Base-by-base conservation (phyloP, 768 basidiomycete genomes). In the Russula griseocarnosa region DNA sequence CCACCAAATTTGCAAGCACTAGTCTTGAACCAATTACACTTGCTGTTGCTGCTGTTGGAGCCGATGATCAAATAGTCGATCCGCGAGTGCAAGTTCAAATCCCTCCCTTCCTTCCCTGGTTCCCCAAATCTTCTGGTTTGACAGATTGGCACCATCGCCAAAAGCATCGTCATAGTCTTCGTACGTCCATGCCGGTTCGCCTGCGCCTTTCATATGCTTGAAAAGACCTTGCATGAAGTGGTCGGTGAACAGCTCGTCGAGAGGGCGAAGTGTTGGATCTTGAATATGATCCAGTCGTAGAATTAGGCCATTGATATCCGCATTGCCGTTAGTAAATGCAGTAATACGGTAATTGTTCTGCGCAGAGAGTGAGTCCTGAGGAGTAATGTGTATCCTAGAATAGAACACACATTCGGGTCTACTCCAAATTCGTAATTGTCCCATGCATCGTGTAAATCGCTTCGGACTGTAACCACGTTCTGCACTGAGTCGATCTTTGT, bases 371-470 rank as follows among this genome's bases (percentile, higher is more conserved):
- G 3, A n/a, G 30, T 32, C 28, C 7, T 24, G 22, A 49, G n/a
- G 26, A 20, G 16, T 5, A 26, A 24, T 26, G 55, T 40, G n/a
- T 18, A 13, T 30, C 14, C 16, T 14, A 16, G 13, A 34, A 49
- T 32, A 18, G n/a, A n/a, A 42, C 55, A 24, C 16, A 62, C 61
- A 6, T 51, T 47, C 4, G 61, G 55, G 20, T 62, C 53, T 13
- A 62, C 55, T 1, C 61, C 61, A 11, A 44, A n/a, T 8, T 62
- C 49, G 1, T 57, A 62, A n/a, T 62, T 57, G 38, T 52, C 61
- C 49, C 55, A 62, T 34, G 55, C 61, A 1, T 36, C 9, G 24
- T n/a, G 47, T 28, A 51, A 16, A 57, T 62, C 61, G 9, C 47
- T 42, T 34, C 55, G 55, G 7, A 62, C 2, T 1, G 55, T 57